Evolutionary conservation across 441 rosid genomes (phyloP), one percentile per base, ranked within the genome.

Genomic region (Gossypium lobatum): DNA sequence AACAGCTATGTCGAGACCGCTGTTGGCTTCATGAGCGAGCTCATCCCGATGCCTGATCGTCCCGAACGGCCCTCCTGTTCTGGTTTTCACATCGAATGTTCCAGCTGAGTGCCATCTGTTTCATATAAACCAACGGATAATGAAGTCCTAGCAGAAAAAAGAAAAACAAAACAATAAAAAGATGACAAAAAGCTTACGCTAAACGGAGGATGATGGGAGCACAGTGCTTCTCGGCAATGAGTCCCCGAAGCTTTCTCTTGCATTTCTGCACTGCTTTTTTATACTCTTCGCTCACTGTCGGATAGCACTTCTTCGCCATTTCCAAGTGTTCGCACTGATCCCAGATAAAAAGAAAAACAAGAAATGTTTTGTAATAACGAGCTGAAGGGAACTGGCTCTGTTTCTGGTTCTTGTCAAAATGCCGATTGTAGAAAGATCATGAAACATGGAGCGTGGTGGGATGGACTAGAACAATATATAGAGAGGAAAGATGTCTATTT

Each of bases 51-150:
- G 83, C 79, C 73, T 82, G 26, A 87, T 87, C 18, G 91, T 87
- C 76, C 88, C 91, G 60, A 83, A 87, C 6, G 91, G 91, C 25
- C 91, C 91, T 75, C 91, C 87, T 0, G 86, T 83, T 77, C 80
- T 82, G n/a, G 85, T 80, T 53, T 82, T 64, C 85, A 75, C 75
- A 53, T 87, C 91, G 50, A 80, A 87, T 5, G 91, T 87, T 28
- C 91, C 91, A 17, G 88, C 88, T 3, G 91, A 87, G 70, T 87
- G 91, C 91, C 91, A 87, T 62, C 91, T 85, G 76, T 25, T 55
- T 58, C 23, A 31, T 0, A 26, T 20, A 11, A 16, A 34, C 46
- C 2, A 16, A 34, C 48, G 13, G 3, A 63, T 17, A 16, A 17
- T 6, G 9, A 16, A n/a, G 11, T n/a, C 14, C 2, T 2, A n/a